Conservation (phyloP, 192 early-diverging fungal species). For the Backusella sp. region DNA sequence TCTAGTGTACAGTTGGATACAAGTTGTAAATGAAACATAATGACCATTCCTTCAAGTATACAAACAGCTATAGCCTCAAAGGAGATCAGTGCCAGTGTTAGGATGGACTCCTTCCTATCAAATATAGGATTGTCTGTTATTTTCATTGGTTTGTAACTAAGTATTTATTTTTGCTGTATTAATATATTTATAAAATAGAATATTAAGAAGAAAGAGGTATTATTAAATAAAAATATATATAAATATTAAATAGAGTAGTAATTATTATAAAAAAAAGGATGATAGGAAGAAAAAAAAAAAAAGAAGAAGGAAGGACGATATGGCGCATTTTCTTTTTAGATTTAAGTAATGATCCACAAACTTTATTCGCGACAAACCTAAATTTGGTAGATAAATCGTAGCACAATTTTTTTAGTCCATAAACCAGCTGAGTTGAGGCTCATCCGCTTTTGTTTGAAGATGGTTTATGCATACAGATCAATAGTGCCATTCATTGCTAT, state of each 20-base stretch:
- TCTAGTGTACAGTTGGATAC: slow-evolving; percentile 28
- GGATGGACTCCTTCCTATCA: slow-evolving; percentile 15
- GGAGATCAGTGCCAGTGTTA: slow-evolving; percentile 22
- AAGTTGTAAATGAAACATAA: slow-evolving; percentile 29
- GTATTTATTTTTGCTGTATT: not conserved
- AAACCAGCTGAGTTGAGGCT: not conserved
- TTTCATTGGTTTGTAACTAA: not conserved
- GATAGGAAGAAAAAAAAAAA: not conserved
- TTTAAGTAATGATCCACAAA: not conserved
- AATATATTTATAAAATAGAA: not conserved
- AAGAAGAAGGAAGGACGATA: not conserved
- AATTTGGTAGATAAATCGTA: not conserved
- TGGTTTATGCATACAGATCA: not conserved
- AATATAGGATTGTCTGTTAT: slow-evolving; percentile 16
- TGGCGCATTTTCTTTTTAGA: not conserved
- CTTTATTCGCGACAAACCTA: not conserved
- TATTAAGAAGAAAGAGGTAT: too few relatives aligned
- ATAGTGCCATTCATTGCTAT: not conserved
- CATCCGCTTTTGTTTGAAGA: not conserved
- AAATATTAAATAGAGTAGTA: not conserved
- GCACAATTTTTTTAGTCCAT: not conserved
- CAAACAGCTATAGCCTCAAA: slow-evolving; percentile 26
- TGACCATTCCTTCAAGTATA: slow-evolving; percentile 29
- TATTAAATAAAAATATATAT: not conserved
- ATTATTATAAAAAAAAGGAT: not conserved